Base-by-base conservation (phyloP, 306 rosid genomes). In the Arachis hypogaea region DNA sequence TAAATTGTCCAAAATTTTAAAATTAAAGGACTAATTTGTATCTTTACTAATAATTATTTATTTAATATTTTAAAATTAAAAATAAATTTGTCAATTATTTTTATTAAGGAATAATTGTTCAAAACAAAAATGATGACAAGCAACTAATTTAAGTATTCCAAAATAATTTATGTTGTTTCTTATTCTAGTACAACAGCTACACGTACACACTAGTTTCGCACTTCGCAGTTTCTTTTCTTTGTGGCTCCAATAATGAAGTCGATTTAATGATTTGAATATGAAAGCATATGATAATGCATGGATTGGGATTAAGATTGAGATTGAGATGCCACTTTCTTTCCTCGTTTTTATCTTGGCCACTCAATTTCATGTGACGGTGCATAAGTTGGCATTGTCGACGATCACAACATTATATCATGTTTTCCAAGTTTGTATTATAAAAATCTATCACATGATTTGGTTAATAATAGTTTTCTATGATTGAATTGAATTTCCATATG, bases 311-410 rank as follows among this genome's bases (percentile, higher is more conserved):
- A 4, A 33, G 40, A 55, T 33, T 33, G 38, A 33, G 40, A 55
- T 22, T 42, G 65, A 9, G 68, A 62, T 28, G 47, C 40, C 63
- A 52, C 51, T 44, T 16, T 45, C 29, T 40, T 36, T 62, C n/a
- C 56, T 58, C 10, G 10, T 28, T 54, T 1, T 43, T 5, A 33
- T 43, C 42, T 45, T 65, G 3, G 70, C 59, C 68, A 63, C 68
- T 63, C 29, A 22, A 52, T 72, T 38, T 55, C 64, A 33, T 54
- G 69, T 60, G 80, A 69, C 77, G 77, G 76, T 68, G 80, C 76
- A 4, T 16, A 62, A 79, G 54, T 66, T 55, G 76, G 58, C 50
- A 68, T 22, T 80, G 77, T 74, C 76, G 36, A 68, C 22, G 55
- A 61, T 73, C 36, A 6, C 11, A 71, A 9, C 14, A 63, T 33